Conservation (phyloP, 192 early-diverging fungal species). For the Coemansia sp. region DNA sequence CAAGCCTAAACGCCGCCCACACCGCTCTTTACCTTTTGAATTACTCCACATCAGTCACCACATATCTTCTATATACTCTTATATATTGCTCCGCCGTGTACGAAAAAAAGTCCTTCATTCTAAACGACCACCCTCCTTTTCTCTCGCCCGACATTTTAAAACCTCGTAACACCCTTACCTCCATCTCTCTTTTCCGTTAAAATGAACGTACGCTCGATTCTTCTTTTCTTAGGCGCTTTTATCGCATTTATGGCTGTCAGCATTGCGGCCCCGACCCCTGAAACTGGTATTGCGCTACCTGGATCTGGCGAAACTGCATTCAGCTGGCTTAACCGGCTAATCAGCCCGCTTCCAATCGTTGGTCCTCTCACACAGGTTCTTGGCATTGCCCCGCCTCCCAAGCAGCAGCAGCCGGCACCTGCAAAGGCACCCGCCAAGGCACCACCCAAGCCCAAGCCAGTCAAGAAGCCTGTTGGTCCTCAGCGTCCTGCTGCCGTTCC, state of each 20-base stretch:
- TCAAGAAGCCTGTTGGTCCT: slow-evolving; percentile 3
- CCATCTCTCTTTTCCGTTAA: neutral
- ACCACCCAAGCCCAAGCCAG: no score
- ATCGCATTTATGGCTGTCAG: slow-evolving; percentile 20
- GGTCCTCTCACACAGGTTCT: slow-evolving; percentile 31
- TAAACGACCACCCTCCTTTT: neutral
- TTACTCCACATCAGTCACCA: no score
- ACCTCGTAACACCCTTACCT: no score
- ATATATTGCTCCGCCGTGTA: no score
- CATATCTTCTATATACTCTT: no score
- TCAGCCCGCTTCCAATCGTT: slow-evolving; percentile 31
- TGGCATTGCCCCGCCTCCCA: slow-evolving; percentile 23
- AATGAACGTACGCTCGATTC: slow-evolving; percentile 29
- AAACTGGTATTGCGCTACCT: slow-evolving; percentile 39
- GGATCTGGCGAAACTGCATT: slow-evolving; percentile 29
- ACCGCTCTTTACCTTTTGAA: no score
- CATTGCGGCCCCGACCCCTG: slow-evolving; percentile 24
- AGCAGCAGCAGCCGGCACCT: slow-evolving; percentile 15
- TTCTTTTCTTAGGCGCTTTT: slow-evolving; percentile 17
- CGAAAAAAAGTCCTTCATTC: neutral
- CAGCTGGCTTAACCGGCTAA: slow-evolving; percentile 39
- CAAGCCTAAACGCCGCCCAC: no score
- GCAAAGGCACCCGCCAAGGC: slow-evolving; percentile 7
- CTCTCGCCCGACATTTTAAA: no score
- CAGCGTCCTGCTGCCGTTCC: slow-evolving; percentile 17